phyloP scores from a whole-genome alignment of 768 basidiomycete species.

The Butyriboletus loyo region DNA sequence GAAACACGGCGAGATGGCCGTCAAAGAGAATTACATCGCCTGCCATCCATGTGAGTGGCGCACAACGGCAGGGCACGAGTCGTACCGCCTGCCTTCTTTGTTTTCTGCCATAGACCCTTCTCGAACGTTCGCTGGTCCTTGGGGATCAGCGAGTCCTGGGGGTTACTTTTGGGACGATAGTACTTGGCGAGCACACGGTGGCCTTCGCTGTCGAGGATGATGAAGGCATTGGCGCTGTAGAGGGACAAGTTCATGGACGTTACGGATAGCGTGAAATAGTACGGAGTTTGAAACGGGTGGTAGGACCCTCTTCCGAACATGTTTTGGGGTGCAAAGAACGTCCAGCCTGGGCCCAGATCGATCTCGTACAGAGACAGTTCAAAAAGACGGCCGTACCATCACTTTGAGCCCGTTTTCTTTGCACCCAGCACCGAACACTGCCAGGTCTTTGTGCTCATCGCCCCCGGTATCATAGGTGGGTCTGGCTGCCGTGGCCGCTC shows the following conservation, averaged over 20 bases:
- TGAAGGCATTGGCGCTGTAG: slow-evolving; percentile 81
- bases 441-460: slow-evolving; percentile 39
- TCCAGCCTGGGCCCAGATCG: slow-evolving; percentile 10
- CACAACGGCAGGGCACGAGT: slow-evolving; percentile 1
- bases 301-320: slow-evolving; percentile 6
- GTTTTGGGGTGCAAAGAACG: slow-evolving; percentile 16
- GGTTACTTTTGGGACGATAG: slow-evolving; percentile 66
- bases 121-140: slow-evolving; percentile 97
- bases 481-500: not conserved
- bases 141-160: slow-evolving; percentile 39
- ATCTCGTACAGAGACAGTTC: slow-evolving; percentile 12
- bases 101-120: slow-evolving; percentile 94
- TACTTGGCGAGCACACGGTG: slow-evolving; percentile 95
- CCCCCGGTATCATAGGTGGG: slow-evolving; percentile 54
- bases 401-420: slow-evolving; percentile 43
- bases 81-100: slow-evolving; percentile 88
- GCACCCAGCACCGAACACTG: slow-evolving; percentile 42
- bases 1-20: slow-evolving; percentile 88
- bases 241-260: slow-evolving; percentile 69
- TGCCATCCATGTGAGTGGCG: slow-evolving; percentile 24
- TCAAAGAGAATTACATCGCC: slow-evolving; percentile 95
- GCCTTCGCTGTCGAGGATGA: slow-evolving; percentile 94
- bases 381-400: slow-evolving; percentile 11
- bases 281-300: slow-evolving; percentile 22
- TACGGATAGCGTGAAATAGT: not conserved